Percentiles rank a stretch among this genome's conserved stretches.
phyloP scores from a whole-genome alignment of 1,284 basidiomycete species.

The Heliocybe sulcata region DNA sequence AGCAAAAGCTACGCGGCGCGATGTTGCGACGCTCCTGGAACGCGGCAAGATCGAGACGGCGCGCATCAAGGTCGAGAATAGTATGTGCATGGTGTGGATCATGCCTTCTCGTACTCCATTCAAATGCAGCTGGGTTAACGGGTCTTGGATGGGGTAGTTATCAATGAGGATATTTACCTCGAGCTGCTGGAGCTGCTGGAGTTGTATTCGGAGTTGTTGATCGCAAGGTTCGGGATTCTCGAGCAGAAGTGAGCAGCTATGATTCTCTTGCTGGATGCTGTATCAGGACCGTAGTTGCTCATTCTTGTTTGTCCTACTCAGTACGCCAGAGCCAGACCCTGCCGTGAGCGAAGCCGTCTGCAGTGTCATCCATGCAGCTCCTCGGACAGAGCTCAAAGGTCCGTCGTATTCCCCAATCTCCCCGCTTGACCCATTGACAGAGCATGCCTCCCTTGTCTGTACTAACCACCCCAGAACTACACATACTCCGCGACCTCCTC shows the following conservation, averaged over 20 bases:
- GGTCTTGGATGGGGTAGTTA: constrained; percentile 38
- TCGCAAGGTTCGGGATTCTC: constrained; percentile 87
- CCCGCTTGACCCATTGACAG: not conserved
- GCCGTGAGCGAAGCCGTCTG: constrained; percentile 70
- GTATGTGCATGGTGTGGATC: constrained; percentile 31
- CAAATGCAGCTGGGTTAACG: not conserved
- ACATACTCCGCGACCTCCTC: constrained; percentile 85
- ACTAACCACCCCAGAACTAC: constrained; percentile 65
- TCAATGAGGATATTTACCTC: constrained; percentile 80
- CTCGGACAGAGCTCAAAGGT: constrained; percentile 88
- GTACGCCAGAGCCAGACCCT: constrained; percentile 78
- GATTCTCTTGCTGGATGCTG: no score
- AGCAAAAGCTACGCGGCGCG: constrained; percentile 76
- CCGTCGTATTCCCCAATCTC: constrained; percentile 4
- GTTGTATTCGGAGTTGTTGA: constrained; percentile 88
- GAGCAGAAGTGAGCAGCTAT: constrained; percentile 64
- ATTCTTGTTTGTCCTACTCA: constrained; percentile 21
- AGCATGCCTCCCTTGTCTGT: not conserved
- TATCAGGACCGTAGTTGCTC: no score
- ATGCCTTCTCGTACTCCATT: constrained; percentile 4
- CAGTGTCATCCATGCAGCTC: constrained; percentile 86
- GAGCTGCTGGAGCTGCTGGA: constrained; percentile 91
- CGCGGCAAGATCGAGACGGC: constrained; percentile 79
- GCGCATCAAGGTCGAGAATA: constrained; percentile 74
- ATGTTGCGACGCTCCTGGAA: constrained; percentile 76